Percentiles rank a stretch among this genome's conserved stretches.
Conservation (phyloP, 331 rosid species). For the Dryas integrifolia region DNA sequence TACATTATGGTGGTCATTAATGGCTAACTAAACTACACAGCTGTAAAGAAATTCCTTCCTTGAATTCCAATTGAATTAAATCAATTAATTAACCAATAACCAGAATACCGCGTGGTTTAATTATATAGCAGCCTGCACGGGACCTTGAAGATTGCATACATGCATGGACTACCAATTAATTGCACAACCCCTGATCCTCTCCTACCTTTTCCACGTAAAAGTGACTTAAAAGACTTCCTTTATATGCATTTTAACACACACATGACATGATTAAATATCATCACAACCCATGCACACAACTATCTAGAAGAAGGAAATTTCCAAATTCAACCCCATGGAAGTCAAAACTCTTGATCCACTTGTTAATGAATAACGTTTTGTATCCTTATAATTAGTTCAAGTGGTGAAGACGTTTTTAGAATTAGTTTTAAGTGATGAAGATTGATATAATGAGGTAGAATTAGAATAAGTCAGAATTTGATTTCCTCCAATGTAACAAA, state of each 20-base stretch:
- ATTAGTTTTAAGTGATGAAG: too few species aligned
- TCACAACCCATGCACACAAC: background rate
- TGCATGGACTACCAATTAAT: background rate
- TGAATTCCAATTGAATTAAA: too few species aligned
- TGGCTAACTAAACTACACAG: background rate
- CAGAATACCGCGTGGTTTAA: conserved; percentile 12
- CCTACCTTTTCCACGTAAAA: background rate
- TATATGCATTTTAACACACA: background rate
- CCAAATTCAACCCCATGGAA: too few species aligned
- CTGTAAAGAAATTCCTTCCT: conserved; percentile 5
- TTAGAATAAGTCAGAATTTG: too few species aligned
- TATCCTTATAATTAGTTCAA: too few species aligned
- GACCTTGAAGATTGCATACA: too few species aligned
- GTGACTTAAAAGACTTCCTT: background rate
- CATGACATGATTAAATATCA: background rate
- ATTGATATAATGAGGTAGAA: too few species aligned
- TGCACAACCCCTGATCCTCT: background rate
- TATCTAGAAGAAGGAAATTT: too few species aligned
- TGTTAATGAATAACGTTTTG: too few species aligned
- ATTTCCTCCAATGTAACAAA: too few species aligned
- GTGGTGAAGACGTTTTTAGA: too few species aligned
- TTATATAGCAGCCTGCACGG: background rate
- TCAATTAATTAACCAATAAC: background rate
- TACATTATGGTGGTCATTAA: background rate
- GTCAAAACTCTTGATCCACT: too few species aligned